Conservation (phyloP, 2,329 filamentous ascomycete genomes). For the Beauveria sp. region DNA sequence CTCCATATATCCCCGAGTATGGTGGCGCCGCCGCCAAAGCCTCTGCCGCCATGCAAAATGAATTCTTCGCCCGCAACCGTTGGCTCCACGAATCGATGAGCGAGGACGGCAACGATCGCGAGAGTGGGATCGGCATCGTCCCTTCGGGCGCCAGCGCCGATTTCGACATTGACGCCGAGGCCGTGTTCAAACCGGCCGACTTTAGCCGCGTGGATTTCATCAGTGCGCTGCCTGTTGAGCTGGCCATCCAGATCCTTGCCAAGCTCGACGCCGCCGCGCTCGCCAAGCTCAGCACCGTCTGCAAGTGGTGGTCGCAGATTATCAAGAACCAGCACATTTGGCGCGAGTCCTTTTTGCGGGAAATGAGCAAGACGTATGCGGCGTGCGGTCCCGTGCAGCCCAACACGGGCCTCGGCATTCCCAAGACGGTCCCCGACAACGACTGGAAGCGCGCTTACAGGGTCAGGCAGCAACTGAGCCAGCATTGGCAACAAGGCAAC, state of each 20-base stretch:
- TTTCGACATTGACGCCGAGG: constrained; percentile 27
- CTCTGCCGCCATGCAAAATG: constrained; percentile 52
- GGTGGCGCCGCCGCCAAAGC: constrained; percentile 55
- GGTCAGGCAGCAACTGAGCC: constrained; percentile 66
- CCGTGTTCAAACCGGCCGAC: constrained; percentile 26
- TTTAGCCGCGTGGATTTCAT: constrained; percentile 54
- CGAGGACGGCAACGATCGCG: constrained; percentile 47
- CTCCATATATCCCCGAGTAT: constrained; percentile 52
- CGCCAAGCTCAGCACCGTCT: constrained; percentile 41
- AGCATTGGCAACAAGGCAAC: constrained; percentile 70
- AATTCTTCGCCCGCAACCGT: constrained; percentile 34
- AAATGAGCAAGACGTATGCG: constrained; percentile 54
- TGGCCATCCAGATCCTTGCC: constrained; percentile 51
- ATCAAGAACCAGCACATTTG: constrained; percentile 51
- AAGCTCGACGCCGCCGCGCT: constrained; percentile 47
- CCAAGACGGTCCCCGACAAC: constrained; percentile 49
- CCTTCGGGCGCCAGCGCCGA: constrained; percentile 36
- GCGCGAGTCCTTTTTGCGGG: constrained; percentile 54
- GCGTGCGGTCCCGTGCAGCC: constrained; percentile 45
- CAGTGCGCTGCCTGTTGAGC: constrained; percentile 44
- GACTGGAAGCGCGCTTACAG: constrained; percentile 84
- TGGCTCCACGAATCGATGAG: constrained; percentile 32
- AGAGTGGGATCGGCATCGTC: constrained; percentile 58
- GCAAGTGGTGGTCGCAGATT: constrained; percentile 39
- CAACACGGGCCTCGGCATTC: constrained; percentile 50